phyloP scores from a whole-genome alignment of 148 eudicot genomes.

The Rhododendron vialii region DNA sequence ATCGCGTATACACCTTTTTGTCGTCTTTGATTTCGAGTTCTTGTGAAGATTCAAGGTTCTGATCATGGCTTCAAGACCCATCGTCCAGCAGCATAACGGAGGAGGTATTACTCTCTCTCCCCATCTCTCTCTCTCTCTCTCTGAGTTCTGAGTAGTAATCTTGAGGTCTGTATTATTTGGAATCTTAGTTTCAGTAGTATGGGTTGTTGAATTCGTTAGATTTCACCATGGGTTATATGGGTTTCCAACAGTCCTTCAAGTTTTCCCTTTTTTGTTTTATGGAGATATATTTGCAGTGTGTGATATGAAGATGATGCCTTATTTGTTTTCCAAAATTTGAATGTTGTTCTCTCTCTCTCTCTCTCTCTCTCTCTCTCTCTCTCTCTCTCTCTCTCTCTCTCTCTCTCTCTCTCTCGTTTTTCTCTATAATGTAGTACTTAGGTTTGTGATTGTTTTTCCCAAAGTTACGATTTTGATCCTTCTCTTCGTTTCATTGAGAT shows the following conservation, averaged over 20 bases:
- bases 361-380: neutral
- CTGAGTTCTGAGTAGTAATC: neutral
- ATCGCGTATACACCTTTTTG: neutral
- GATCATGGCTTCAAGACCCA: slow-evolving; percentile 49
- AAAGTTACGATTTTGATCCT: neutral
- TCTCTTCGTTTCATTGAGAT: no score
- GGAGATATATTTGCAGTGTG: neutral
- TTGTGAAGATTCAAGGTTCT: neutral
- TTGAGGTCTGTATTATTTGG: neutral
- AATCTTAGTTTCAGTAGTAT: neutral
- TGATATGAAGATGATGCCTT: neutral
- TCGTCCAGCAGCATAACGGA: slow-evolving; percentile 33
- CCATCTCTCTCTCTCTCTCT: neutral
- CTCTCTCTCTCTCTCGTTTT: neutral
- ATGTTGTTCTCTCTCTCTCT: neutral
- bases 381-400: neutral
- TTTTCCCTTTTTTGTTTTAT: neutral
- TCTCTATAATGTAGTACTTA: no score
- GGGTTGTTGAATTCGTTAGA: neutral
- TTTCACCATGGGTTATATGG: neutral
- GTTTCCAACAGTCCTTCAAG: neutral
- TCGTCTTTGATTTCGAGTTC: neutral
- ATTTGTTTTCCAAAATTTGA: neutral
- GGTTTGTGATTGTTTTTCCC: neutral
- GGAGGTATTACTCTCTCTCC: slow-evolving; percentile 17